Conservation (phyloP, 192 early-diverging fungal species). For the Rhizoclosmatium sp. region DNA sequence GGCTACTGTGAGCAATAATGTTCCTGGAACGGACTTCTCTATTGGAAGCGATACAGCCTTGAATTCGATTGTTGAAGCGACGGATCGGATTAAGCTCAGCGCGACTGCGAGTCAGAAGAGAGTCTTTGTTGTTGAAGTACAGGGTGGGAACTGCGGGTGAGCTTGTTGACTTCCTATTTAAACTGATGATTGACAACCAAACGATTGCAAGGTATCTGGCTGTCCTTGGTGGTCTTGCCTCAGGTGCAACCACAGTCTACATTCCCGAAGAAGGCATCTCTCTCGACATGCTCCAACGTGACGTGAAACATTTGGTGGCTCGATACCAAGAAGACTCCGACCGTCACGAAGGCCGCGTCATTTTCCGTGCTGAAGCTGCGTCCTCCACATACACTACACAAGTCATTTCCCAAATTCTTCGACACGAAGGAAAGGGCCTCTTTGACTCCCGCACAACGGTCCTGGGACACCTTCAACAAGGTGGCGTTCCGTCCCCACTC, state of each 20-base stretch:
- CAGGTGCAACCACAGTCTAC: slow-evolving; percentile 91
- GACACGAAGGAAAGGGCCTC: slow-evolving; percentile 84
- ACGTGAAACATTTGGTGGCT: slow-evolving; percentile 79
- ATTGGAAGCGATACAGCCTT: slow-evolving; percentile 94
- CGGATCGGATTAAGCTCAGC: slow-evolving; percentile 92
- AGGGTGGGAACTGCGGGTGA: slow-evolving; percentile 93
- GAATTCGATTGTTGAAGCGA: slow-evolving; percentile 90
- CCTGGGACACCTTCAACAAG: slow-evolving; percentile 97
- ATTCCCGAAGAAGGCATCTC: slow-evolving; percentile 92
- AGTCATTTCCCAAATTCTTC: slow-evolving; percentile 85
- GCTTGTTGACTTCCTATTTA: neutral
- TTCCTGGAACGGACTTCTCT: slow-evolving; percentile 95
- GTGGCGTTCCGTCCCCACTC: slow-evolving; percentile 87
- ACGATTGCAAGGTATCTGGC: slow-evolving; percentile 69
- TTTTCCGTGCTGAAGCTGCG: slow-evolving; percentile 71
- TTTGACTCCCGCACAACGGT: slow-evolving; percentile 92
- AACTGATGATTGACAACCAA: neutral
- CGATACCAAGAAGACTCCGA: slow-evolving; percentile 77
- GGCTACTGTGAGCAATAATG: slow-evolving; percentile 97
- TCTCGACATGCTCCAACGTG: slow-evolving; percentile 80
- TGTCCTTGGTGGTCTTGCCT: slow-evolving; percentile 81
- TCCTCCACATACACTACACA: slow-evolving; percentile 90
- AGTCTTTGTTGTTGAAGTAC: slow-evolving; percentile 97
- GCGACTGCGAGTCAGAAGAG: slow-evolving; percentile 89
- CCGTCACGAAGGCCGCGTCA: slow-evolving; percentile 81